Evolutionary conservation across 2,329 filamentous ascomycete genomes (phyloP), one percentile per base, ranked within the genome.

Genomic region (Fusarium sp.): DNA sequence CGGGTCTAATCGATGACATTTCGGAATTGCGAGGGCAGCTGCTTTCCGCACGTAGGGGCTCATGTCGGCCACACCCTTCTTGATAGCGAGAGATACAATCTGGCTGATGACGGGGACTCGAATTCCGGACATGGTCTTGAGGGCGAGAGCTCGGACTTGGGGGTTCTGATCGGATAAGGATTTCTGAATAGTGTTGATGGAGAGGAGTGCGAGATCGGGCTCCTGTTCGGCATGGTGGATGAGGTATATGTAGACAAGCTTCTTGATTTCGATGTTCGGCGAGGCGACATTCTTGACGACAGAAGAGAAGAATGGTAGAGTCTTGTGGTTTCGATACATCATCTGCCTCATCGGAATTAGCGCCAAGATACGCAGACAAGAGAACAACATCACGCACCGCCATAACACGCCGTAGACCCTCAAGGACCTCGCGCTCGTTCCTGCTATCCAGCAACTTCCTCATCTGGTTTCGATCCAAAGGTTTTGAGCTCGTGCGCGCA

Each of bases 141-240:
- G 87, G 1, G 96, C 96, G 79, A 99, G 92, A 28, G 96, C 94
- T 75, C 96, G 92, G 26, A 98, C 91, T 80, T 97, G 93, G 3
- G 96, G 94, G 81, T 95, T 98, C 66, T 92, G 88, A 83, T 99
- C 96, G 31, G 95, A 97, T 66, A 99, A 90, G 15, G 96, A 98
- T 84, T 98, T 98, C 81, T 99, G 96, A 77, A 99, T 98, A 12
- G 96, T 97, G 84, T 99, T 99, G 88, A 99, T 98, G 67, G 95
- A 98, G 49, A 99, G 89, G 42, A 99, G 89, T 26, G 96, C 95
- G 51, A 98, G 93, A 83, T 99, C 96, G 66, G 96, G 96, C 80
- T 98, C 96, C 73, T 95, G 91, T 82, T 98, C 96, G 81, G 96
- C 96, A 88, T 99, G 95, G 81, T 97, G 94, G 69, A 98, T 92